phyloP scores from a whole-genome alignment of 495 filamentous ascomycete genomes.

The Neurospora sp. region DNA sequence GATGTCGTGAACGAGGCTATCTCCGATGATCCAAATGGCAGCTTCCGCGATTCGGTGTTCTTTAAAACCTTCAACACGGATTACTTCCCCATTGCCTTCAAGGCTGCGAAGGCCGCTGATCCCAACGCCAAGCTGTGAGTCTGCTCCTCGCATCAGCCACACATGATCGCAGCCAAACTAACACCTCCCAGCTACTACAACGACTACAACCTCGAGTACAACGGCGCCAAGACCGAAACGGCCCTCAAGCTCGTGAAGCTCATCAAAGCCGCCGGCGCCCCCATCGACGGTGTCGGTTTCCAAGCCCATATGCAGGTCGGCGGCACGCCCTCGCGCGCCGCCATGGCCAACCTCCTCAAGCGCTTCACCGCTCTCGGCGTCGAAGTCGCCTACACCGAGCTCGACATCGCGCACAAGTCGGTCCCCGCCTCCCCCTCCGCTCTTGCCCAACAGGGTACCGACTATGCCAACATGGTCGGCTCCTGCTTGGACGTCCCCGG shows the following conservation, averaged over 20 bases:
- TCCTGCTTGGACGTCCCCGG: conserved; percentile 43
- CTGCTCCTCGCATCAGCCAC: neutral
- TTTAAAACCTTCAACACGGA: conserved; percentile 32
- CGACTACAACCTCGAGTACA: conserved; percentile 55
- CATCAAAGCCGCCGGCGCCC: conserved; percentile 36
- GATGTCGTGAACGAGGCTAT: conserved; percentile 49
- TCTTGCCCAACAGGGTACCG: conserved; percentile 41
- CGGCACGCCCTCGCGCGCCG: conserved; percentile 29
- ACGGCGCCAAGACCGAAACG: conserved; percentile 37
- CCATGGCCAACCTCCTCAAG: conserved; percentile 29
- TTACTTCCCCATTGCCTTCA: conserved; percentile 39
- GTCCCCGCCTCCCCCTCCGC: conserved; percentile 27
- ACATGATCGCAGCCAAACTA: conserved; percentile 33
- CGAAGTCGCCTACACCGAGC: conserved; percentile 54
- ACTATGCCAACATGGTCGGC: conserved; percentile 43
- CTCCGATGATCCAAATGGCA: conserved; percentile 26
- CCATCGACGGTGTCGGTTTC: conserved; percentile 51
- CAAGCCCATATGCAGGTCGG: conserved; percentile 51
- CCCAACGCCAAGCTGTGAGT: conserved; percentile 24
- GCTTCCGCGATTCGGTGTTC: conserved; percentile 31
- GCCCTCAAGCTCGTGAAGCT: conserved; percentile 38
- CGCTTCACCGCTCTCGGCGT: conserved; percentile 38
- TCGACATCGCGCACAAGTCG: conserved; percentile 45
- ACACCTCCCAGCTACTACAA: conserved; percentile 49
- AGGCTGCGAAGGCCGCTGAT: conserved; percentile 29